Evolutionary conservation across 495 filamentous ascomycete genomes (phyloP).

Genomic region (Margaritispora aquatica): DNA sequence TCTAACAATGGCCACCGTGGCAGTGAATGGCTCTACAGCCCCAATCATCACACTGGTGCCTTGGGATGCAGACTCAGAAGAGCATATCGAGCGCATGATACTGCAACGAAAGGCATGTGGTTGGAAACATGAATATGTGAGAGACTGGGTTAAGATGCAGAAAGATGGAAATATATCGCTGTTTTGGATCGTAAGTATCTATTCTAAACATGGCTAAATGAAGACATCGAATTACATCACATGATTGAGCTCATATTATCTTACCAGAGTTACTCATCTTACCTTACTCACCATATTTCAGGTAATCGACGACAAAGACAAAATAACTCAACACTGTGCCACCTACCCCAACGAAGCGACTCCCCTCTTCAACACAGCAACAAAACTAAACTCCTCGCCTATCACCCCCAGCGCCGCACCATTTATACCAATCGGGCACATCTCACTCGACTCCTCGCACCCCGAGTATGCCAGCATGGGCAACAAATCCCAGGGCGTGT

Average conservation of each 20-base stretch:
- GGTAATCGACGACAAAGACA: neutral
- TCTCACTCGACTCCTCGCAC: conserved; percentile 28
- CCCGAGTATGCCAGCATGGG: conserved; percentile 20
- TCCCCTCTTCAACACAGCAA: conserved; percentile 28
- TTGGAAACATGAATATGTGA: conserved; percentile 28
- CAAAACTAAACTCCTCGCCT: conserved; percentile 20
- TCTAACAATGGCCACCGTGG: too few relatives aligned
- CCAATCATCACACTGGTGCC: conserved; percentile 21
- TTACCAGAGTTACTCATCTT: too few relatives aligned
- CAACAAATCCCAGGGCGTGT: conserved; percentile 17
- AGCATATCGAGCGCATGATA: conserved; percentile 29
- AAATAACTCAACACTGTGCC: neutral
- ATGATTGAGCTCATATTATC: too few relatives aligned
- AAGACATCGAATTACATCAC: too few relatives aligned
- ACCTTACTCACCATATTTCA: too few relatives aligned
- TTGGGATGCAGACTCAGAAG: conserved; percentile 30
- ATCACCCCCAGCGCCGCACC: conserved; percentile 21
- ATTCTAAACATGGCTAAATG: neutral
- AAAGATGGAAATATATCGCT: conserved; percentile 4
- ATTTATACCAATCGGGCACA: conserved; percentile 36
- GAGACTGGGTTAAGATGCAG: conserved; percentile 12
- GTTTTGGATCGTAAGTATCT: conserved; percentile 16
- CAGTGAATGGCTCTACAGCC: neutral
- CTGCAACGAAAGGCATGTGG: conserved; percentile 33
- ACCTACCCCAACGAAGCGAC: conserved; percentile 22